Evolutionary conservation across 768 basidiomycete species (phyloP).

Genomic region (Suillus cothurnatus): DNA sequence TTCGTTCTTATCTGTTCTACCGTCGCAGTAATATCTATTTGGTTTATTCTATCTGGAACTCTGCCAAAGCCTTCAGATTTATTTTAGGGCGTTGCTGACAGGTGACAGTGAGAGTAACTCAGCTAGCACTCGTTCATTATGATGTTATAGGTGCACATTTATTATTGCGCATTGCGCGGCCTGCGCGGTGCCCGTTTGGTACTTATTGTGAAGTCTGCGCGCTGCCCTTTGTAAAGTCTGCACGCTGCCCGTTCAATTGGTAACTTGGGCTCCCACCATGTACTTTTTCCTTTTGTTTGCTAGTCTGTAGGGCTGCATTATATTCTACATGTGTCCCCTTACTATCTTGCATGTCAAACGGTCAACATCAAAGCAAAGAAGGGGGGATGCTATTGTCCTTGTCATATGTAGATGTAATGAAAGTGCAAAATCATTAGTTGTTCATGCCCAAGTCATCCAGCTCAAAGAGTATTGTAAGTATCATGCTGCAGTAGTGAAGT

Average conservation of each 20-base stretch:
- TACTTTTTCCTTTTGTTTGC: neutral
- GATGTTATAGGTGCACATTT: neutral
- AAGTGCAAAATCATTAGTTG: conserved; percentile 1
- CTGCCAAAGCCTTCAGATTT: too few species aligned
- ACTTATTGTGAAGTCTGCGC: neutral
- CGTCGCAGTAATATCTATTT: too few species aligned
- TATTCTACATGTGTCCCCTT: too few species aligned
- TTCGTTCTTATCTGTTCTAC: too few species aligned
- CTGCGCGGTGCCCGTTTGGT: neutral
- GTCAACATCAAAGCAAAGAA: neutral
- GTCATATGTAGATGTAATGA: neutral
- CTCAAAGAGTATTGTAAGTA: neutral
- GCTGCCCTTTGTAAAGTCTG: neutral
- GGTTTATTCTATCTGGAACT: too few species aligned
- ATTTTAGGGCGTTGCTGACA: too few species aligned
- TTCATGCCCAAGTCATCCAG: neutral
- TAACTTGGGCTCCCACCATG: too few species aligned
- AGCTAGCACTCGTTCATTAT: too few species aligned
- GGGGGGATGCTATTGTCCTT: neutral
- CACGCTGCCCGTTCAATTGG: too few species aligned
- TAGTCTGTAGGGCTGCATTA: neutral
- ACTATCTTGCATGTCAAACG: too few species aligned
- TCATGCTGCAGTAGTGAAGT: neutral
- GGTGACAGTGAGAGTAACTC: too few species aligned
- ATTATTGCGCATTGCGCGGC: neutral